Percentiles rank a stretch among this genome's conserved stretches.
Evolutionary conservation across 139 green algal genomes (phyloP).

Genomic region (Chara braunii): DNA sequence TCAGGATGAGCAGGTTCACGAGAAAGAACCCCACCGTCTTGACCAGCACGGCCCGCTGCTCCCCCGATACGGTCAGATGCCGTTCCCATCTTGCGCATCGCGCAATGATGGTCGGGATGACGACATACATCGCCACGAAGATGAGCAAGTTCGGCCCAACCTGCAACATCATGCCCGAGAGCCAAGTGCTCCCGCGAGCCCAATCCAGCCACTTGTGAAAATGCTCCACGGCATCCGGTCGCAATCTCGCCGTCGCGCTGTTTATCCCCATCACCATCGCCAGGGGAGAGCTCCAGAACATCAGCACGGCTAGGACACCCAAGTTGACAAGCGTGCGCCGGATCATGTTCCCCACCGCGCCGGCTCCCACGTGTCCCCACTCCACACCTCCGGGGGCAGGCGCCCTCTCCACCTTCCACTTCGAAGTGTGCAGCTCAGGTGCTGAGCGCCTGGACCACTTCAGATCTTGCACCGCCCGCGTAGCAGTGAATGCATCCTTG

Average conservation of each 20-base stretch:
- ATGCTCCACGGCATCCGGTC: constrained; percentile 17
- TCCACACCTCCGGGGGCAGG: constrained; percentile 10
- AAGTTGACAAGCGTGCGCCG: constrained; percentile 22
- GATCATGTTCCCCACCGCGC: not conserved
- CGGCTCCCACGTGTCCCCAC: constrained; percentile 21
- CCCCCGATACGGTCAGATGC: constrained; percentile 26
- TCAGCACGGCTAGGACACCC: constrained; percentile 18
- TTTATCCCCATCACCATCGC: constrained; percentile 32
- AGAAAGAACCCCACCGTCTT: constrained; percentile 38
- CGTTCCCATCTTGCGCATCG: constrained; percentile 1
- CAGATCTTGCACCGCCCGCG: constrained; percentile 11
- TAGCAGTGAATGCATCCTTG: constrained; percentile 29
- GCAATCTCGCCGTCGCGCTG: not conserved
- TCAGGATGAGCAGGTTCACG: constrained; percentile 34
- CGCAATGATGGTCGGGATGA: constrained; percentile 11
- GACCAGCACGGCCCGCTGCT: constrained; percentile 14
- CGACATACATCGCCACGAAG: constrained; percentile 31
- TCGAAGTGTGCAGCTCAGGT: constrained; percentile 2
- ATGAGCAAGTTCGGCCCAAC: constrained; percentile 31
- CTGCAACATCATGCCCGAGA: constrained; percentile 26
- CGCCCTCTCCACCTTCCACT: constrained; percentile 18
- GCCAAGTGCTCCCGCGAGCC: constrained; percentile 16
- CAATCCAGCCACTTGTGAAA: constrained; percentile 18
- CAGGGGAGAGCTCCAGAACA: constrained; percentile 32
- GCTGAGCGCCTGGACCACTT: not conserved